Conservation (phyloP, 2,329 filamentous ascomycete species). For the Ilyonectria sp. region DNA sequence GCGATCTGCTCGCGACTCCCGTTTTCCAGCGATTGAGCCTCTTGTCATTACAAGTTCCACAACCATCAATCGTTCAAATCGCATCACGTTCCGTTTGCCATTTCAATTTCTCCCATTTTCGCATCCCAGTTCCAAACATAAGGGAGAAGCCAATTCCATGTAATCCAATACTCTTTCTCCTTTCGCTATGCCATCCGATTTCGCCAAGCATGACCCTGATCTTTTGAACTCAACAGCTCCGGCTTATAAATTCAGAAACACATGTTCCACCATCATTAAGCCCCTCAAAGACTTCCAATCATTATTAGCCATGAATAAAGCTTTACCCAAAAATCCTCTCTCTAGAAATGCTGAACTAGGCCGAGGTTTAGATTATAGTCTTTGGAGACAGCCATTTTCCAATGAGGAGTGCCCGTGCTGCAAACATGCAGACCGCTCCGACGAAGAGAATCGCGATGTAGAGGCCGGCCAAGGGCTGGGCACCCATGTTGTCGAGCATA, state of each 20-base stretch:
- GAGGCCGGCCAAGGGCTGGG: conserved; percentile 61
- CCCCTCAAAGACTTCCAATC: neutral
- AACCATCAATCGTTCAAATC: too few relatives aligned
- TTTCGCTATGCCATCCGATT: neutral
- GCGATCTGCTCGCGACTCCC: too few relatives aligned
- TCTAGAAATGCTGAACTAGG: too few relatives aligned
- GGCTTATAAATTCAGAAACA: neutral
- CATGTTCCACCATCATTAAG: neutral
- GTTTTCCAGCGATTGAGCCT: too few relatives aligned
- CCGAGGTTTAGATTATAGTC: conserved; percentile 33
- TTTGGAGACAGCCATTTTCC: conserved; percentile 42
- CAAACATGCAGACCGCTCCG: conserved; percentile 52
- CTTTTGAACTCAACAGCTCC: neutral
- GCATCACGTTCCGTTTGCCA: too few relatives aligned
- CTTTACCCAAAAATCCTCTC: neutral
- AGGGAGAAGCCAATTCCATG: neutral
- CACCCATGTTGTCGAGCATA: conserved; percentile 61
- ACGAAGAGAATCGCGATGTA: conserved; percentile 59
- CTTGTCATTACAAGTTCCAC: too few relatives aligned
- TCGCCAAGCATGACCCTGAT: neutral
- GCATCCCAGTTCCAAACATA: neutral
- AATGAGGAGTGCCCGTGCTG: conserved; percentile 46
- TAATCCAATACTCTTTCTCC: neutral
- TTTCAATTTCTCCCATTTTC: neutral
- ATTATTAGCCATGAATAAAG: neutral